Base-by-base conservation (phyloP, 805 yeast genomes). In the Ascoidea asiatica region DNA sequence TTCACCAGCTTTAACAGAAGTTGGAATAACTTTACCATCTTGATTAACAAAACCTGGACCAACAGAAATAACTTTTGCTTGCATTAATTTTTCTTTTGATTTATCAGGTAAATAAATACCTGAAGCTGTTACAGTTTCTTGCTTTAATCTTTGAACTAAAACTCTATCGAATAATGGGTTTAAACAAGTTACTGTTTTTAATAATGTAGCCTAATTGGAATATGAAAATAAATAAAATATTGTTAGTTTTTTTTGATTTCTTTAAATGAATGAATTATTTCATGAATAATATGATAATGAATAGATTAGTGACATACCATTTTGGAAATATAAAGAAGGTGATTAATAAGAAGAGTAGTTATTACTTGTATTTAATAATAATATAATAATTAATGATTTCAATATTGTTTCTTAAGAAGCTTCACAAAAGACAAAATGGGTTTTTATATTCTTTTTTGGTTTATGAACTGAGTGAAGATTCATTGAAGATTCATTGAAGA, bases 151-250 rank as follows among this genome's bases (percentile, higher is more conserved):
- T 72, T 89, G 97, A 50, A 92, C 96, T 51, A 92, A 77, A 49
- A 92, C 90, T 69, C 98, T 83, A 79, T 92, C 97, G 55, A 92
- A 73, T 55, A 94, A 78, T 52, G 98, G 98, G 53, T 81, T 80
- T 61, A 92, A 81, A 48, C 87, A 75, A 68, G 87, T 82, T 57
- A 86, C 92, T 53, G 85, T 79, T 65, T 85, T 87, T 61, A 83
- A 67, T 52, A 83, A 61, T 42, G 88, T 73, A 48, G 76, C 65
- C 77, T 69, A 43, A 29, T 29, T 11, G 15, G 15, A 29, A 29
- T 11, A 29, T 11, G 15, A 29, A 11, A 29, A 11, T 3, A 2
- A 29, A 29, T 29, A 8, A 29, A 29, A 29, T 29, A 29, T 29
- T 29, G 8, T 3, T 11, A 3, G 4, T 15, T 7, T 23, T 23